Evolutionary conservation across 495 filamentous ascomycete species (phyloP).

Genomic region (Penicillium canescens): DNA sequence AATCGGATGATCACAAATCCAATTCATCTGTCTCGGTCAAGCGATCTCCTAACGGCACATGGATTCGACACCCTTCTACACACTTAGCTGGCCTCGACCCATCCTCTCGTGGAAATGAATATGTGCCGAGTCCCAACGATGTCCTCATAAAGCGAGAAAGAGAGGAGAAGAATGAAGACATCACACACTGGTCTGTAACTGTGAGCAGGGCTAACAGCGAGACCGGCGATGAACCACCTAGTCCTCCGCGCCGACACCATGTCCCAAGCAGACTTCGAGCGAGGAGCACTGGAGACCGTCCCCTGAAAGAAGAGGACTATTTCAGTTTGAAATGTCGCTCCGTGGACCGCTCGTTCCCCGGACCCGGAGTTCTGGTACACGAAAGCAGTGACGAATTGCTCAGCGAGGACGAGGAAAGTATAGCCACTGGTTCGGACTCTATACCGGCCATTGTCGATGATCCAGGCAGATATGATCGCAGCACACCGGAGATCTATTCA

Average conservation of each 20-base stretch:
- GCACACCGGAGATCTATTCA: conserved; percentile 27
- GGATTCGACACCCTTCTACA: conserved; percentile 30
- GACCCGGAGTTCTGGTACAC: conserved; percentile 46
- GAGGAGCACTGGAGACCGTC: conserved; percentile 48
- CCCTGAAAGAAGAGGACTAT: conserved; percentile 41
- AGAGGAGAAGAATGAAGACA: conserved; percentile 45
- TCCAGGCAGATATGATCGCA: conserved; percentile 23
- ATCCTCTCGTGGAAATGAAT: conserved; percentile 33
- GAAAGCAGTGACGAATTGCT: conserved; percentile 43
- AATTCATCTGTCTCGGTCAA: conserved; percentile 18
- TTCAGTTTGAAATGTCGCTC: conserved; percentile 31
- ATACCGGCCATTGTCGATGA: conserved; percentile 34
- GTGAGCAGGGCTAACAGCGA: conserved; percentile 46
- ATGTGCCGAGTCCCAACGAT: conserved; percentile 47
- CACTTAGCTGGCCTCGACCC: conserved; percentile 45
- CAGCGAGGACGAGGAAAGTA: conserved; percentile 31
- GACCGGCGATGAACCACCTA: conserved; percentile 31
- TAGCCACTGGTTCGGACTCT: conserved; percentile 27
- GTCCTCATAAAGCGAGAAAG: conserved; percentile 39
- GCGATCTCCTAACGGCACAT: conserved; percentile 33
- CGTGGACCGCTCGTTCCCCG: conserved; percentile 35
- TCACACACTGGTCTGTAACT: conserved; percentile 43
- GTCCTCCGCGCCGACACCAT: conserved; percentile 18
- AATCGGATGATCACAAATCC: conserved; percentile 21
- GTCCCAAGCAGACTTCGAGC: conserved; percentile 38